A percentile compares a stretch with the other conserved stretches of the same genome.
phyloP scores from a whole-genome alignment of 805 yeast genomes.

The Komagataella ulmi region DNA sequence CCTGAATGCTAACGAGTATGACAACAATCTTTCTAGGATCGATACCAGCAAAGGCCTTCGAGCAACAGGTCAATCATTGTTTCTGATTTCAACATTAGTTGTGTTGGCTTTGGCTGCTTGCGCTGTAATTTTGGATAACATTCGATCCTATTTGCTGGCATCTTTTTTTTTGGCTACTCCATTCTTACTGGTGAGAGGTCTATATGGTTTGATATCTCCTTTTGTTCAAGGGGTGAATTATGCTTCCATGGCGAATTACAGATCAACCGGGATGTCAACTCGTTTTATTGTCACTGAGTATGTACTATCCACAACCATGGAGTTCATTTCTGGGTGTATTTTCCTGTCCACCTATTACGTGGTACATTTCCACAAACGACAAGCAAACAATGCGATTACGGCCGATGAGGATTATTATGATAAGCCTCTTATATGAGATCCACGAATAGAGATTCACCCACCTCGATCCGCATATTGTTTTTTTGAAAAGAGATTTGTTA shows the following conservation, averaged over 20 bases:
- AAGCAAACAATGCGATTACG: not conserved
- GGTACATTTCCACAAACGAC: not conserved
- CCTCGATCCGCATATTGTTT: no score
- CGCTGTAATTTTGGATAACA: not conserved
- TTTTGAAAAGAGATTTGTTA: no score
- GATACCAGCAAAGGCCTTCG: not conserved
- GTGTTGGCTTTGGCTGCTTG: not conserved
- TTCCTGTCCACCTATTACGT: not conserved
- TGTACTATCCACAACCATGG: not conserved
- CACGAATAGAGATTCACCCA: no score
- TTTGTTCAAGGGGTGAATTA: not conserved
- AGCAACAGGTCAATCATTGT: not conserved
- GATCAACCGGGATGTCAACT: not conserved
- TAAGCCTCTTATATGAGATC: no score
- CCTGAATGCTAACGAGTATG: not conserved
- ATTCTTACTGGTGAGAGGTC: not conserved
- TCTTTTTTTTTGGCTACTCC: not conserved
- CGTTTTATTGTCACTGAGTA: not conserved
- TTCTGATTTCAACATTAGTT: not conserved
- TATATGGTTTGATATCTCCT: not conserved
- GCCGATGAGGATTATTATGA: not conserved
- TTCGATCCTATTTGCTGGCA: not conserved
- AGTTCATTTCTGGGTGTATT: not conserved
- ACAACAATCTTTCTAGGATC: not conserved
- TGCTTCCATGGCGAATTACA: not conserved